Evolutionary conservation across 2,329 filamentous ascomycete genomes (phyloP), one percentile per base, ranked within the genome.

Genomic region (Penicillium sp.): DNA sequence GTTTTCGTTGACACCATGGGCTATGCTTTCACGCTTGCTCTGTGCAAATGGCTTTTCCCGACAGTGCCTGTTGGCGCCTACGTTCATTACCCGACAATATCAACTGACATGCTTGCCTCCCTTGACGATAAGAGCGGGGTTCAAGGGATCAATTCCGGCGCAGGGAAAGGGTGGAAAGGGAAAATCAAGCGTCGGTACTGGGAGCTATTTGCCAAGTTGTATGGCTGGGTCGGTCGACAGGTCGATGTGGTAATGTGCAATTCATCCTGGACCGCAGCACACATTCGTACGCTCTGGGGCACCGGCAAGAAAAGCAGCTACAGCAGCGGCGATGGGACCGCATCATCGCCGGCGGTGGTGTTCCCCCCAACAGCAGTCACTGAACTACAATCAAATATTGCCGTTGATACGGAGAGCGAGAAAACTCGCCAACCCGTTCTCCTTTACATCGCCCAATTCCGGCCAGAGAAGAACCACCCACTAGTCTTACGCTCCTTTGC

Each of bases 1-100:
- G 83, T 97, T 50, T 96, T 97, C 71, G 82, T 99, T 65, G 94
- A 99, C 70, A 99, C 94, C 2, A 97, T 99, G 92, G 94, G 94
- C 59, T 99, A 97, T 69, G 91, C 93, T 26, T 99, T 97, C 70
- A 84, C 89, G 0, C 83, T 96, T 11, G 91, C 90, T 9, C 80
- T 97, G 3, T 89, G 82, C 73, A 94, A 91, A 69, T 82, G 89
- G 60, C 80, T 97, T 25, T 97, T 97, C 69, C 88, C 84, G 0
- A 74, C 77, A 35, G 83, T 97, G 1, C 90, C 93, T 0, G 97
- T 91, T 0, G 91, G 85, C 43, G 92, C 94, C 50, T 99, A 99
- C 70, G 92, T 97, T 1, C 94, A 99, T 76, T 99, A 97, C 71
- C 94, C 94, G 1, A 97, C 93, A 53, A 99, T 99, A 51, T 97